Percentiles rank a stretch among this genome's conserved stretches.
phyloP scores from a whole-genome alignment of 2,329 filamentous ascomycete genomes.

The Davidsoniella virescens region DNA sequence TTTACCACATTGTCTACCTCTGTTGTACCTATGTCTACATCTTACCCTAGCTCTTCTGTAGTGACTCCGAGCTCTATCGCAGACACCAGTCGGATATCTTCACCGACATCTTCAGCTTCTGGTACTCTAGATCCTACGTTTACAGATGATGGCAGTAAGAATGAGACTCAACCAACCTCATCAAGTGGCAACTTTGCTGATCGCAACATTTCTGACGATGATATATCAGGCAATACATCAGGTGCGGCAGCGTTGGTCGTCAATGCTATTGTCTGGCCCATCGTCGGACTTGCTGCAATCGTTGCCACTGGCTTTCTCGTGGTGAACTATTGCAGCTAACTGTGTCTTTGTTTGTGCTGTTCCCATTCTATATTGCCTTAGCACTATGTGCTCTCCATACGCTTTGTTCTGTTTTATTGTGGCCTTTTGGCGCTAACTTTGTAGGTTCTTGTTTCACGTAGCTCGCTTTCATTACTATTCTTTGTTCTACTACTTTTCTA shows the following conservation, averaged over 20 bases:
- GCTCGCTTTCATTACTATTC: background rate
- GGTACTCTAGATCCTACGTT: background rate
- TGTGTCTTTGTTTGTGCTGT: background rate
- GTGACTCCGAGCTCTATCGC: no score
- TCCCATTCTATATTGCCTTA: background rate
- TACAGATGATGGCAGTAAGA: no score
- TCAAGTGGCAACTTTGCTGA: no score
- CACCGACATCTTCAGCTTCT: background rate
- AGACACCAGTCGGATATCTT: no score
- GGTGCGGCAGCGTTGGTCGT: background rate
- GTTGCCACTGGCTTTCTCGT: conserved; percentile 3
- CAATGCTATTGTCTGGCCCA: conserved; percentile 11
- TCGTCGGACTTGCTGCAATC: conserved; percentile 3
- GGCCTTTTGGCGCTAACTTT: background rate
- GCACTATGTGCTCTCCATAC: background rate
- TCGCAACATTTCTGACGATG: no score
- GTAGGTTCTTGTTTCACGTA: background rate
- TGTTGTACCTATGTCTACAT: background rate
- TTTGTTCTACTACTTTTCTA: background rate
- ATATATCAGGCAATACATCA: no score
- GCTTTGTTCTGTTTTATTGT: background rate
- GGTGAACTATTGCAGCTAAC: background rate
- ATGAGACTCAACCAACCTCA: no score
- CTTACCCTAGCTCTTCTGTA: no score
- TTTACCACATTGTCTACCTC: background rate